phyloP scores from a whole-genome alignment of 768 basidiomycete species.

The Chalciporus pseudorubinellus region DNA sequence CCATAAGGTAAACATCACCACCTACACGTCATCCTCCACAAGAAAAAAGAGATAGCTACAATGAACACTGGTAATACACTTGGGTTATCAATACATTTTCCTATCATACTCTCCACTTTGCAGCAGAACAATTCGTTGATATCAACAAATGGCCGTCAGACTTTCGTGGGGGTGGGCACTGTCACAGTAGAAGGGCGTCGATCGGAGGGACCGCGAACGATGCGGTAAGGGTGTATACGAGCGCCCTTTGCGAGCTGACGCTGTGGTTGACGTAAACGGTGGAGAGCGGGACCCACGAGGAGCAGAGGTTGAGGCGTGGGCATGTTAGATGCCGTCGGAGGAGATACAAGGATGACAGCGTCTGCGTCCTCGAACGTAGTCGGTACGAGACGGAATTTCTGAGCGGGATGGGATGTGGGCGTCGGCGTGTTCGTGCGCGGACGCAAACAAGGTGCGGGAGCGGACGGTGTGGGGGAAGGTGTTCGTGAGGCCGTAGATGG shows the following conservation, averaged over 20 bases:
- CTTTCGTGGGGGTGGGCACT: background rate
- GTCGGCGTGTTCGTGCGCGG: conserved; percentile 18
- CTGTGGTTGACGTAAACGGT: conserved; percentile 43
- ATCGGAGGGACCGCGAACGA: conserved; percentile 28
- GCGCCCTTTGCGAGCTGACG: conserved; percentile 44
- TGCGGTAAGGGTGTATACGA: conserved; percentile 56
- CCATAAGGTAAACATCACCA: background rate
- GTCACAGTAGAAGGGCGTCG: conserved; percentile 3
- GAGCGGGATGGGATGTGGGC: conserved; percentile 8
- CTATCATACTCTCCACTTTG: background rate
- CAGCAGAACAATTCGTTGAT: background rate
- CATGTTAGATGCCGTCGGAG: conserved; percentile 25
- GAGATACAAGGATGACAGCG: conserved; percentile 47
- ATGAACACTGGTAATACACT: conserved; percentile 13
- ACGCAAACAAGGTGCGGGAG: conserved; percentile 14
- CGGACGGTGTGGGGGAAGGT: conserved; percentile 34
- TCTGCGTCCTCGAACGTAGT: conserved; percentile 53
- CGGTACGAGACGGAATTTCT: conserved; percentile 43
- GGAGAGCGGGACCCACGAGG: conserved; percentile 48
- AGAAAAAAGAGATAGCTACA: background rate
- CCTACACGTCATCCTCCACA: background rate
- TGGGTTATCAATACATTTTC: conserved; percentile 18
- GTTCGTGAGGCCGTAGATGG: conserved; percentile 42
- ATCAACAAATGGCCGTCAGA: background rate
- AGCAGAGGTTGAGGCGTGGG: conserved; percentile 35